Base-by-base conservation (phyloP, 495 filamentous ascomycete species). In the Amorphotheca resinae region DNA sequence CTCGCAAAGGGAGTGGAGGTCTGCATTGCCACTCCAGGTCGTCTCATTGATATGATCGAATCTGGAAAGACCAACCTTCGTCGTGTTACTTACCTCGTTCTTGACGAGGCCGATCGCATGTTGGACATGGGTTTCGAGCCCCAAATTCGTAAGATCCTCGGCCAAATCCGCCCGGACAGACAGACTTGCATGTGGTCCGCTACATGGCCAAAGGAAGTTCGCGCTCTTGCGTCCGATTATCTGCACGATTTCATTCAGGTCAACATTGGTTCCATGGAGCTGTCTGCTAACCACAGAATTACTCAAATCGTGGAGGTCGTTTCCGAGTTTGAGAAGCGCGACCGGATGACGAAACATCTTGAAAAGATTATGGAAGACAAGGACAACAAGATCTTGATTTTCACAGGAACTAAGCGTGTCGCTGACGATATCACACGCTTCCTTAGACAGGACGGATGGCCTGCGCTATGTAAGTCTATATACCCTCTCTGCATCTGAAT, bases 131-230 rank as follows among this genome's bases (percentile, higher is more conserved):
- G 84, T 67, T 89, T 89, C 62, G 84, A 89, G 59, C 82, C 82
- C 40, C 79, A 85, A 57, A 86, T 87, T 57, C 82, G 87, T 66
- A 94, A 95, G 74, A 94, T 96, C 52, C 86, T 98, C 50, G 70
- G 81, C 38, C 91, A 98, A 69, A 98, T 98, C 68, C 86, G 91
- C 51, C 91, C 91, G 46, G 91, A 98, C 62, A 83, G 91, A 72
- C 91, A 98, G 57, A 98, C 91, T 48, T 93, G 88, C 77, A 98
- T 98, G 91, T 98, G 91, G 91, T 98, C 91, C 44, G 91, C 91
- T 54, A 98, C 91, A 6, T 98, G 91, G 91, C 91, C 91, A 49
- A 98, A 96, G 77, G 91, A 98, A 61, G 89, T 98, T 52, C 88
- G 91, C 53, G 82, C 85, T 59, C 71, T 96, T 45, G 91, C 91